phyloP scores from a whole-genome alignment of 768 basidiomycete genomes.

The Candolleomyces eurysporus region DNA sequence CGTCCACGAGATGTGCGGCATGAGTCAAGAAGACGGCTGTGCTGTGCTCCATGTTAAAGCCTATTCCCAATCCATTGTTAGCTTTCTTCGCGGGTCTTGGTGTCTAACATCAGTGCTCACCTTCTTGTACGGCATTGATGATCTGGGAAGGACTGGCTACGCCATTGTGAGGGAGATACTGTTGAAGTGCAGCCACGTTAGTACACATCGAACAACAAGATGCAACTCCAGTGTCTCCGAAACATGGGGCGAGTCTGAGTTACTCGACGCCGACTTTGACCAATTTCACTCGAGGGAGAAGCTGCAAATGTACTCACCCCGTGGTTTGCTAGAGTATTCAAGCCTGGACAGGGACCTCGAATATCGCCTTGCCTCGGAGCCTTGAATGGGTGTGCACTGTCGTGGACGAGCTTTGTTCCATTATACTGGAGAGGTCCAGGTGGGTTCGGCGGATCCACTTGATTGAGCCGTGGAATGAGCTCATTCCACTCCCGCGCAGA shows the following conservation, averaged over 20 bases:
- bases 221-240: no score
- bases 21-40: conserved; percentile 14
- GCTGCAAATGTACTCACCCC: conserved; percentile 8
- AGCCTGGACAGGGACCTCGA: conserved; percentile 19
- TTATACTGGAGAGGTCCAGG: conserved; percentile 11
- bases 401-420: conserved; percentile 17
- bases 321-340: conserved; percentile 18
- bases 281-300: no score
- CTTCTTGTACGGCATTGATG: conserved; percentile 14
- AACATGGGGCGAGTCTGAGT: no score
- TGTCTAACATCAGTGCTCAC: neutral
- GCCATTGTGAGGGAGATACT: conserved; percentile 15
- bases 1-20: conserved; percentile 16
- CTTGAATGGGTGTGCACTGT: conserved; percentile 16
- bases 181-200: neutral
- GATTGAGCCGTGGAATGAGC: conserved; percentile 6
- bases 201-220: no score
- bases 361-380: conserved; percentile 9
- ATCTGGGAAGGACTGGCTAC: conserved; percentile 14
- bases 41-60: conserved; percentile 16
- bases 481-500: conserved; percentile 4
- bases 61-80: neutral
- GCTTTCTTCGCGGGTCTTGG: no score
- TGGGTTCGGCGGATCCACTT: conserved; percentile 1
- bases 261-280: no score